Percentiles rank a stretch among this genome's conserved stretches.
phyloP scores from a whole-genome alignment of 1,284 basidiomycete species.

The Irpex rosettiformis region DNA sequence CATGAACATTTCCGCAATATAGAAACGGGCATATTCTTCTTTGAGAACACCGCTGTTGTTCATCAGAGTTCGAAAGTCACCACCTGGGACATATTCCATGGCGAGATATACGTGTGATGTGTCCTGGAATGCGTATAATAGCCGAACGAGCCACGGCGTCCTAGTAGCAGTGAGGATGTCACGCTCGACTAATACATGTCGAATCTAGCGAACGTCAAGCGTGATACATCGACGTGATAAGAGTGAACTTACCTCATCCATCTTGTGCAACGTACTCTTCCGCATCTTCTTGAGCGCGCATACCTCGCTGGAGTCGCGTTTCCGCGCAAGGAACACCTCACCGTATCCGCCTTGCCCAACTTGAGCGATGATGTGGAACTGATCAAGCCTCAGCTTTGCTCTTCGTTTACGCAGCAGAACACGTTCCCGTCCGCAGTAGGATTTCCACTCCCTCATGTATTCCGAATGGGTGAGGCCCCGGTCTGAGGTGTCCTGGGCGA shows the following conservation, averaged over 20 bases:
- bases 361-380: conserved; percentile 95
- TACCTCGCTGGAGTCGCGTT: conserved; percentile 89
- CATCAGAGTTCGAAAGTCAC: conserved; percentile 91
- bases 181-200: conserved; percentile 94
- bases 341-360: conserved; percentile 97
- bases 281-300: conserved; percentile 96
- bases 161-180: conserved; percentile 95
- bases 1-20: conserved; percentile 95
- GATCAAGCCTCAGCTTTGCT: conserved; percentile 83
- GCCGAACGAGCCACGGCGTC: conserved; percentile 90
- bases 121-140: conserved; percentile 96
- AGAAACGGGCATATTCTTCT: conserved; percentile 92
- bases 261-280: conserved; percentile 90
- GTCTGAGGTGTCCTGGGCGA: conserved; percentile 78
- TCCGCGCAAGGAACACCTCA: conserved; percentile 90
- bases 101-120: conserved; percentile 87
- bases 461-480: conserved; percentile 64
- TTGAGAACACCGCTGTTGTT: conserved; percentile 92
- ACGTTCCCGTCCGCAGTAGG: conserved; percentile 89
- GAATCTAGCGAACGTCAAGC: conserved; percentile 72
- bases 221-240: not conserved
- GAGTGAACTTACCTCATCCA: conserved; percentile 81
- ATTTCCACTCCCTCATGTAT: conserved; percentile 80
- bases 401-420: conserved; percentile 85
- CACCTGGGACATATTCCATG: conserved; percentile 98